These are phyloP conservation scores for Neurospora sp. DNA, from an alignment of 495 filamentous ascomycete species.

Conservation along the genomic window DNA sequence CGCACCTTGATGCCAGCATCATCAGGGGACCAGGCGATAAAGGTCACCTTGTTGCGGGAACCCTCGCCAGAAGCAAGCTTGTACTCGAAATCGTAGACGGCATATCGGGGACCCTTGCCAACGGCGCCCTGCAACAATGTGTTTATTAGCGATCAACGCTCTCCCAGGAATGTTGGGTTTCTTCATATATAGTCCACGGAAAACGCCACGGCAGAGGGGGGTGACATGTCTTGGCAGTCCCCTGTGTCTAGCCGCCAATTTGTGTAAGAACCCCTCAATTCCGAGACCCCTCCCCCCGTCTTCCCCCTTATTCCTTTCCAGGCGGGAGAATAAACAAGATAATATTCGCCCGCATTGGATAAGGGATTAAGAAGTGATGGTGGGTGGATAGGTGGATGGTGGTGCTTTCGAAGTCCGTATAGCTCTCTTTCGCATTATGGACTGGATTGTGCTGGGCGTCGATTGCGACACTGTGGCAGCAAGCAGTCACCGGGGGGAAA, in stretches of 20 bases:
- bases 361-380: neutral
- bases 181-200: neutral
- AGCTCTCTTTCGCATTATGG: neutral
- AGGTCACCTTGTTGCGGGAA: constrained; percentile 86
- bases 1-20: constrained; percentile 72
- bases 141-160: neutral
- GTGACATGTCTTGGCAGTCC: neutral
- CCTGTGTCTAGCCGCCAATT: neutral
- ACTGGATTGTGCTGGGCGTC: neutral
- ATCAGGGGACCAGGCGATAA: constrained; percentile 88
- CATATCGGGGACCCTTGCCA: constrained; percentile 77
- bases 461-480: neutral
- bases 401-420: neutral
- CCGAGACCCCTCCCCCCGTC: neutral
- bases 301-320: neutral
- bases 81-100: constrained; percentile 86
- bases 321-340: neutral
- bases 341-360: neutral
- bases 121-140: constrained; percentile 38
- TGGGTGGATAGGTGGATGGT: neutral
- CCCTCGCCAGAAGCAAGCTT: constrained; percentile 71
- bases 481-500: neutral
- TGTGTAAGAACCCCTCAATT: neutral
- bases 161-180: neutral
- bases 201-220: neutral